Evolutionary conservation across 192 early-diverging fungal species (phyloP), one percentile per base, ranked within the genome.

Genomic region (Radiomyces spectabilis): DNA sequence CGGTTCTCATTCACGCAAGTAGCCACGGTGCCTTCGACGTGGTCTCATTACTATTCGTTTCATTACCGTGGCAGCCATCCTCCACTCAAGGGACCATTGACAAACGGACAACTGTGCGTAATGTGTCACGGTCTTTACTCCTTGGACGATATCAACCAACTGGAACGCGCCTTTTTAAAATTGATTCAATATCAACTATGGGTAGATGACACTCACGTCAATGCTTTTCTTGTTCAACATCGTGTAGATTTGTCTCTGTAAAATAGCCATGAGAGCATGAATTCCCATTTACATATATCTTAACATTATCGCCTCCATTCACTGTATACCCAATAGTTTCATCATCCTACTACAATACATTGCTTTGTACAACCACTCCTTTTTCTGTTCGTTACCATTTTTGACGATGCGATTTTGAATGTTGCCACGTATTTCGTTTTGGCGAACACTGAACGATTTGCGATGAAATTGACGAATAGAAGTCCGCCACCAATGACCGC

Each of bases 151-250:
- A 53, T 68, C 3, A 58, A 68, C 33, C 30, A 46, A 6, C 25
- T 63, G 19, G 66, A 68, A 24, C 50, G 37, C 12, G 55, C 49
- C 2, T 68, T 68, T 19, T 26, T 68, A 3, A 68, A 58, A 52
- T 10, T 58, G 10, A 63, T 68, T 15, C 50, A 63, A 8, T 52
- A 67, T 26, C 44, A 45, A 10, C 54, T 50, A 21, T 63, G 55
- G 54, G 60, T 68, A 0, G 51, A 52, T 46, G 55, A 62, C 27
- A 21, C 47, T 19, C 55, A 68, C 27, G 42, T 68, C 13, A 29
- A 53, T 10, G n/a, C 40, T 29, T 68, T 68, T 45, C 27, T 68
- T 9, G 25, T 57, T 16, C 38, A 29, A 4, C 61, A 68, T 33
- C 55, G 62, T 24, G 53, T 57, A 13, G 46, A 48, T 22, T 26